Conservation (phyloP, 2,329 filamentous ascomycete species). For the Colletotrichum siamense region DNA sequence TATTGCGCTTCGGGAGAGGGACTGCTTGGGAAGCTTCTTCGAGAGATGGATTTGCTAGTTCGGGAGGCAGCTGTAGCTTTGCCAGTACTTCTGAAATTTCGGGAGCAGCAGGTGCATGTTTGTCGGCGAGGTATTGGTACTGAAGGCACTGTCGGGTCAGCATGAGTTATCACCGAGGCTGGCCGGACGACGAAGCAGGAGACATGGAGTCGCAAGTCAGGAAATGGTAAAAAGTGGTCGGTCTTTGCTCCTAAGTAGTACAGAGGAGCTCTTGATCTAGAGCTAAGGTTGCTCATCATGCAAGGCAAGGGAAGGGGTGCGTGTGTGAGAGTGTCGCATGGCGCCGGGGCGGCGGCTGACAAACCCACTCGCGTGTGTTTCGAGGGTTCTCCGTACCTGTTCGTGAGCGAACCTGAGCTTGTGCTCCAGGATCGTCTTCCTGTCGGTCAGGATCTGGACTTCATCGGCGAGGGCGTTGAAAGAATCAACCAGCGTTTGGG, state of each 20-base stretch:
- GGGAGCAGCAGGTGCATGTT: constrained; percentile 68
- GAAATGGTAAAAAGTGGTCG: constrained; percentile 56
- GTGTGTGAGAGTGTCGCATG: constrained; percentile 7
- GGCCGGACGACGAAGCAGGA: constrained; percentile 8
- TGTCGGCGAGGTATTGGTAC: constrained; percentile 71
- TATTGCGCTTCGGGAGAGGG: constrained; percentile 57
- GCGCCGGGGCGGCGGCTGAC: constrained; percentile 5
- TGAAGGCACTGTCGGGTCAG: constrained; percentile 34
- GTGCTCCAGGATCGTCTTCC: constrained; percentile 70
- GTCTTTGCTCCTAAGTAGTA: constrained; percentile 58
- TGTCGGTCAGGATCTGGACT: constrained; percentile 67
- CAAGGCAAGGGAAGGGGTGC: constrained; percentile 11
- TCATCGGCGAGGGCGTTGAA: constrained; percentile 70
- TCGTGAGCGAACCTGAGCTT: constrained; percentile 71
- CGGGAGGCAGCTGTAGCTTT: constrained; percentile 70
- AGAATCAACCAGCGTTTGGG: constrained; percentile 66
- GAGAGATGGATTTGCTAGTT: constrained; percentile 49
- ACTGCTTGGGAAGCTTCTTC: constrained; percentile 56
- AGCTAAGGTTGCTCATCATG: constrained; percentile 69
- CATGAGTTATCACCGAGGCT: background rate
- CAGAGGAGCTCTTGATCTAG: constrained; percentile 78
- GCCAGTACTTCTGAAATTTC: constrained; percentile 71
- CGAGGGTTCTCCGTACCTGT: constrained; percentile 55
- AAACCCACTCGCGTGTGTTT: constrained; percentile 14
- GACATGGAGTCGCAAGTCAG: constrained; percentile 37